phyloP scores from a whole-genome alignment of 495 filamentous ascomycete genomes.

The Neurospora intermedia region DNA sequence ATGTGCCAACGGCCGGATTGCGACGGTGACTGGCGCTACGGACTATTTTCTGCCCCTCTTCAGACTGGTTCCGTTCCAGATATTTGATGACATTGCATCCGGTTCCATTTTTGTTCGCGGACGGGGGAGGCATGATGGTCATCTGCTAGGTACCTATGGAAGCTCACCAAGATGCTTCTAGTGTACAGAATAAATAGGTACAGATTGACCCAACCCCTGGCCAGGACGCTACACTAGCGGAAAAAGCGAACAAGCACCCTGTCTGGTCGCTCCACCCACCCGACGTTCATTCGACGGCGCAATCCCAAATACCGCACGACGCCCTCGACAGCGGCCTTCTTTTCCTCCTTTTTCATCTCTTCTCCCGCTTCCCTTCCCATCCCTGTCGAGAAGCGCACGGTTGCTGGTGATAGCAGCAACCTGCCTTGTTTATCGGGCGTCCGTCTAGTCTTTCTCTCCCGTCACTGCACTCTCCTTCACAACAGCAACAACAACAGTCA shows the following conservation, averaged over 20 bases:
- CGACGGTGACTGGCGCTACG: not conserved
- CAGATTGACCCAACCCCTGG: not conserved
- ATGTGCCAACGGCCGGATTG: not conserved
- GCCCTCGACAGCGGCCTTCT: not conserved
- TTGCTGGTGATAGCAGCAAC: not conserved
- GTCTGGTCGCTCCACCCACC: slow-evolving; percentile 10
- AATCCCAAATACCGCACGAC: not conserved
- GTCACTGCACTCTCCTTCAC: not conserved
- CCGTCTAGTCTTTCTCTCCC: not conserved
- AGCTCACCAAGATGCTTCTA: not conserved
- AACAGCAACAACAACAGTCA: not conserved
- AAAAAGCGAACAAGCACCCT: not conserved
- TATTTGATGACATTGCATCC: not conserved
- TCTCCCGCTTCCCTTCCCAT: not conserved
- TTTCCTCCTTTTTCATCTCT: slow-evolving; percentile 1
- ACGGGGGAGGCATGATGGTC: not conserved
- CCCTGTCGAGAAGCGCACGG: not conserved
- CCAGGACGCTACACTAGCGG: not conserved
- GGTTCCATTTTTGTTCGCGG: not conserved
- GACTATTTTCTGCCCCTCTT: not conserved
- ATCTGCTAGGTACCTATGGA: not conserved
- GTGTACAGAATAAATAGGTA: not conserved
- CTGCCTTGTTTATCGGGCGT: not conserved
- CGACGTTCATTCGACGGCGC: slow-evolving; percentile 2
- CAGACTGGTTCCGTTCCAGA: not conserved